Base-by-base conservation (phyloP, 805 yeast genomes). In the Zygosaccharomyces gambellarensis region DNA sequence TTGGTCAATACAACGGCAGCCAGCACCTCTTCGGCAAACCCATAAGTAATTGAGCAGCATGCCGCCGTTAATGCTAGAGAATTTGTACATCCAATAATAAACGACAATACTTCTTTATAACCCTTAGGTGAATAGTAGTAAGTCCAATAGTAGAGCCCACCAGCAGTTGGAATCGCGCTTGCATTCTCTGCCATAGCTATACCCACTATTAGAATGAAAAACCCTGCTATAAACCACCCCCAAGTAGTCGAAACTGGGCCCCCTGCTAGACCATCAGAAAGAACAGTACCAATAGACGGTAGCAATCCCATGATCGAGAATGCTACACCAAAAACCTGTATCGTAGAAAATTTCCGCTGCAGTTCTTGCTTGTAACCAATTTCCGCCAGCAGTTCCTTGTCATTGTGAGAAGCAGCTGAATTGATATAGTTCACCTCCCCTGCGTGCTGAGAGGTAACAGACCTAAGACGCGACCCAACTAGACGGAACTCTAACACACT, bases 341-440 rank as follows among this genome's bases (percentile, higher is more conserved):
- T 50, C 1, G 84, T 78, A 2, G 82, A 72, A 59, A 81, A 84
- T 34, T 75, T 74, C 63, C 90, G 76, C 41, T 72, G 72, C 45
- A 84, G 69, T 59, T 85, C 90, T 60, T 82, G 85, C 60, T 81
- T 81, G 64, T 85, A 84, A 7, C 90, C 90, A 47, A 85, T 78
- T 53, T 63, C 65, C 4, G 64, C 67, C 39, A 63, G 39, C 39
- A 60, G 47, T 29, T 58, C 61, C 22, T 54, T 55, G 43, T 58
- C 64, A n/a, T 43, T 50, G 17, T 49, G 43, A 1, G 62, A 51
- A 10, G 51, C 46, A 8, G 53, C 55, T n/a, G 63, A 51, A 46
- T 57, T 56, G 43, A 57, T 59, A 34, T 57, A 59, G 38, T 59
- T 59, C 22, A 57, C 63, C 25, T 57, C 61, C 46, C 63, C 63